Evolutionary conservation across 129 eudicot genomes (phyloP), one percentile per base, ranked within the genome.

Genomic region (Cynara cardunculus): DNA sequence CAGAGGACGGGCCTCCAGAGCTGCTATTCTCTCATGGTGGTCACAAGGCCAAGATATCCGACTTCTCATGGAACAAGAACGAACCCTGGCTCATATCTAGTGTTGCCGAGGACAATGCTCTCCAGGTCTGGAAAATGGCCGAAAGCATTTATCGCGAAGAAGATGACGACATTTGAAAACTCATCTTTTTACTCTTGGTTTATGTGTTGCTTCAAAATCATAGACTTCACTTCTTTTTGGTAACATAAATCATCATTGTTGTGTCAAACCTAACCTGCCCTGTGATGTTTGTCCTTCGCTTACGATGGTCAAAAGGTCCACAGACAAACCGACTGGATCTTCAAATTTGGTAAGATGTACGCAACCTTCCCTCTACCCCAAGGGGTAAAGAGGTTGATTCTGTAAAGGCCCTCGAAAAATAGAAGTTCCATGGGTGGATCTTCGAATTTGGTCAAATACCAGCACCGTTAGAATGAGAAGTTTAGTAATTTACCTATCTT

Each of bases 21-120:
- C 98, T 96, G 14, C 86, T 96, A 3, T 96, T 96, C 80, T 96
- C 99, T 73, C 99, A 96, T 56, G 99, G 97, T 66, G 99, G 99
- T 65, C 99, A 96, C 84, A 92, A 90, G 83, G 99, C 94, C 21
- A 95, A 90, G 69, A 90, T 95, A 81, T 95, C 99, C 18, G 99
- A 95, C 73, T 95, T 95, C 83, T 92, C 97, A 21, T 95, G 99
- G 99, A 95, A 92, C 91, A 90, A 96, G 77, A 90, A 91, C 56
- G 90, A 88, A 37, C 95, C 99, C 0, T 96, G 99, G 99, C 91
- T 90, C 76, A 87, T 92, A 34, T 92, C 96, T 11, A 94, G 93
- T 41, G 96, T 94, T 53, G 97, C 96, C 4, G 97, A 92, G 69
- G 97, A 92, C 89, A 94, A 92, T 56, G 84, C 93, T 6, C 66